Percentiles rank a stretch among this genome's conserved stretches.
Evolutionary conservation across 352 stramenopile genomes (phyloP).

Genomic region (Globisporangium spiculum): DNA sequence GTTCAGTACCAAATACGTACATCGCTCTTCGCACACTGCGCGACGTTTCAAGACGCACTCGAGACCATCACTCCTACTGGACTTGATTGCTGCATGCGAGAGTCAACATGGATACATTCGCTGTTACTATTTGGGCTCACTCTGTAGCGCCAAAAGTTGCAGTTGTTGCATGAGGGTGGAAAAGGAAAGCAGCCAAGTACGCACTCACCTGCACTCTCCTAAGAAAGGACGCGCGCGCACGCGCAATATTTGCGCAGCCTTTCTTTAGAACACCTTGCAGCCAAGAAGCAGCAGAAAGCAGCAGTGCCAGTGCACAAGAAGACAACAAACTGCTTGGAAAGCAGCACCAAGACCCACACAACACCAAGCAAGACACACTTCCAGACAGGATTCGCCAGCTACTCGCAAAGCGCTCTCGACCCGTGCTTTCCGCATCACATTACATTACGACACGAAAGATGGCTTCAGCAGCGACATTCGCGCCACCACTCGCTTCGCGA

Average conservation of each 20-base stretch:
- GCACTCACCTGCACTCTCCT: neutral
- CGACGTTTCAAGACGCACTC: neutral
- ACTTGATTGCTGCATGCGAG: neutral
- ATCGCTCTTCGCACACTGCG: neutral
- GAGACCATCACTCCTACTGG: neutral
- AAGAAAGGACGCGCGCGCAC: neutral
- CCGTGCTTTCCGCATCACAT: neutral
- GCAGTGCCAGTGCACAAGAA: neutral
- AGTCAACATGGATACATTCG: neutral
- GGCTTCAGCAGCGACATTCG: slow-evolving; percentile 1
- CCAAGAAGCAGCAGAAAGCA: neutral
- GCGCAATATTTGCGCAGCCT: neutral
- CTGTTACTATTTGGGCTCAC: neutral
- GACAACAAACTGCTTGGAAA: neutral
- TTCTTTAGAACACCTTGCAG: neutral
- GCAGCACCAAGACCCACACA: neutral
- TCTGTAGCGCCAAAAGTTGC: neutral
- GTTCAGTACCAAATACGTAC: neutral
- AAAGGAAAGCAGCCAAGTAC: neutral
- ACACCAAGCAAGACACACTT: neutral
- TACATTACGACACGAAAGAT: neutral
- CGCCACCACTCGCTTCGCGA: neutral
- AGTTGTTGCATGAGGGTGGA: neutral
- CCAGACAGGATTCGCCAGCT: neutral
- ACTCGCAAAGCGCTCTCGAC: neutral